Evolutionary conservation across 768 basidiomycete species (phyloP).

Genomic region (Rubroboletus satanas): DNA sequence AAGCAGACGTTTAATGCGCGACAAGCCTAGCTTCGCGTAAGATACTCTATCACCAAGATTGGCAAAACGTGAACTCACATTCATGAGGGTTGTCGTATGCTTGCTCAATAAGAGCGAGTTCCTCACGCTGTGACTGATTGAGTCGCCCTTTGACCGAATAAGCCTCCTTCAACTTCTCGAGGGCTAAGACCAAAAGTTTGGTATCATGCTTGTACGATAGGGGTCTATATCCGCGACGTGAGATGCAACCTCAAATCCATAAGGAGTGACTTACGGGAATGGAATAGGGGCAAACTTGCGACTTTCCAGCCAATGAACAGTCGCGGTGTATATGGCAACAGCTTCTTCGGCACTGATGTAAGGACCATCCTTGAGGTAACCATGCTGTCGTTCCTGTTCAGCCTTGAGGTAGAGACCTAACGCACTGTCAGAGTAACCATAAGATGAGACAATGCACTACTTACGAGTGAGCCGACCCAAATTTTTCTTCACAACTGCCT

Average conservation of each 20-base stretch:
- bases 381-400: conserved; percentile 98
- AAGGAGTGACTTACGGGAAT: conserved; percentile 67
- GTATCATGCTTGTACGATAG: conserved; percentile 99
- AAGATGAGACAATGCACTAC: conserved; percentile 19
- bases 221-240: conserved; percentile 46
- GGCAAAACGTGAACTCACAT: conserved; percentile 45
- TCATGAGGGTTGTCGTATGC: conserved; percentile 99
- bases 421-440: conserved; percentile 2
- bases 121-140: conserved; percentile 97
- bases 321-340: conserved; percentile 97
- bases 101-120: conserved; percentile 96
- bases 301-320: conserved; percentile 98
- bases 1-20: conserved; percentile 95
- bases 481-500: conserved; percentile 99
- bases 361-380: conserved; percentile 97
- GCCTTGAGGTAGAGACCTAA: conserved; percentile 91
- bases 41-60: background rate
- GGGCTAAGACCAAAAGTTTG: conserved; percentile 90
- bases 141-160: conserved; percentile 97
- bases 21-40: conserved; percentile 52
- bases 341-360: conserved; percentile 99
- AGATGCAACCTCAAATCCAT: background rate
- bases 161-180: conserved; percentile 98
- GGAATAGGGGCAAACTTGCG: conserved; percentile 98
- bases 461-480: conserved; percentile 92